These are phyloP conservation scores for Cornus kousa DNA, from an alignment of 148 eudicot genomes.

Conservation along the genomic window DNA sequence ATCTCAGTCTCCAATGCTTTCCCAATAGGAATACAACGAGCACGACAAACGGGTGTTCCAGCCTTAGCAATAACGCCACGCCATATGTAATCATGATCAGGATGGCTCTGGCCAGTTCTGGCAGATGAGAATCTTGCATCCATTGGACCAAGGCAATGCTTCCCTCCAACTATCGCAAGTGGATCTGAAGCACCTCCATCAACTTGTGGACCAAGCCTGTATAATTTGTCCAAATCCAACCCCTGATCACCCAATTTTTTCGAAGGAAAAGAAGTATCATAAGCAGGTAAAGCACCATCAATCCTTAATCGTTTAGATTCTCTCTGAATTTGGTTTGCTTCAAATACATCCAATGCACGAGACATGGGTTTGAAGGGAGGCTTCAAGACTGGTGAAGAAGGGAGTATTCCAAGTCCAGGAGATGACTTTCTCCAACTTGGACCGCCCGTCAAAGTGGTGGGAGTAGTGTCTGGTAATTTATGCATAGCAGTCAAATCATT, in stretches of 20 bases:
- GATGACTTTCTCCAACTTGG: too few species aligned
- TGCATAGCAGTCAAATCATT: constrained; percentile 36
- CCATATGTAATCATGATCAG: constrained; percentile 67
- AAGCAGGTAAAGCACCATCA: constrained; percentile 35
- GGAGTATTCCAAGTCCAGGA: constrained; percentile 38
- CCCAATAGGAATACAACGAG: constrained; percentile 86
- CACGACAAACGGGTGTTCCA: constrained; percentile 79
- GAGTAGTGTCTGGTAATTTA: constrained; percentile 37
- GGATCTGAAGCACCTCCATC: constrained; percentile 1
- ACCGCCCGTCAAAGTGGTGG: constrained; percentile 16
- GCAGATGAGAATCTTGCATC: constrained; percentile 14
- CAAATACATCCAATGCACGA: constrained; percentile 74
- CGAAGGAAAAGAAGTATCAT: constrained; percentile 18
- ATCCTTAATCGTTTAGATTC: constrained; percentile 73
- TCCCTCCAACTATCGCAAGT: constrained; percentile 12
- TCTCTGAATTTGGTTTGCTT: constrained; percentile 62
- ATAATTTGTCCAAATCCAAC: constrained; percentile 27
- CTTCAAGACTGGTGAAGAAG: constrained; percentile 26
- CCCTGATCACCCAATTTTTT: constrained; percentile 30
- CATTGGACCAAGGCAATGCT: constrained; percentile 18
- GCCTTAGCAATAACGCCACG: constrained; percentile 94
- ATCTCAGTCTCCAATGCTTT: constrained; percentile 59
- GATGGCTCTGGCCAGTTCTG: constrained; percentile 33
- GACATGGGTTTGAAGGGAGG: constrained; percentile 29
- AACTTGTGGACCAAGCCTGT: constrained; percentile 32